A percentile compares a stretch with the other conserved stretches of the same genome.
Evolutionary conservation across 2,329 filamentous ascomycete genomes (phyloP).

Genomic region (Sclerotiophoma versabilis): DNA sequence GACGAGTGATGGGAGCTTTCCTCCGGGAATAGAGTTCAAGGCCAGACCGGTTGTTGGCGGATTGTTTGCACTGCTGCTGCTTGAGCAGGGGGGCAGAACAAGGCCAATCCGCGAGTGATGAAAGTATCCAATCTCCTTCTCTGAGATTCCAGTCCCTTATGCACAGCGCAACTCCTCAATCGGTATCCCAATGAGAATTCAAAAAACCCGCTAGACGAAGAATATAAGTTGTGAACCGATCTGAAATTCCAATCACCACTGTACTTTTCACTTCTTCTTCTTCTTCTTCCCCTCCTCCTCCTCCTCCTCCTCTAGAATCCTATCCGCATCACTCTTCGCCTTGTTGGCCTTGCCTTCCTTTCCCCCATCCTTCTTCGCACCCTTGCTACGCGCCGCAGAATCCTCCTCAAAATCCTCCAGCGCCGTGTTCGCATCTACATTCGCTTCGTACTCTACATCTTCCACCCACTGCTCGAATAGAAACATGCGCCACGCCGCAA

Average conservation of each 20-base stretch:
- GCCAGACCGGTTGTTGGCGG: slow-evolving; percentile 84
- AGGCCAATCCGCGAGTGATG: too few relatives aligned
- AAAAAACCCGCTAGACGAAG: too few relatives aligned
- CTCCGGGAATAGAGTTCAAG: slow-evolving; percentile 77
- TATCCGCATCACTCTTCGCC: slow-evolving; percentile 1
- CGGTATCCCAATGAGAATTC: too few relatives aligned
- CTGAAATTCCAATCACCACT: too few relatives aligned
- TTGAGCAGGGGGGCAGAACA: slow-evolving; percentile 78
- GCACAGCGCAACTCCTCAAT: too few relatives aligned
- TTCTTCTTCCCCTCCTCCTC: too few relatives aligned
- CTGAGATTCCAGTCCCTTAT: too few relatives aligned
- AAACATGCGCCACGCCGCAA: slow-evolving; percentile 27
- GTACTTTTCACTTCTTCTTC: slow-evolving; percentile 19
- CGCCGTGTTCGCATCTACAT: slow-evolving; percentile 40
- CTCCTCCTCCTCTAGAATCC: slow-evolving; percentile 13
- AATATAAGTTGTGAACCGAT: too few relatives aligned
- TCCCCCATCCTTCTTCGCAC: slow-evolving; percentile 3
- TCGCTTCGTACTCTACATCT: slow-evolving; percentile 39
- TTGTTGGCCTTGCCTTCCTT: too few relatives aligned
- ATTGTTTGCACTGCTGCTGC: slow-evolving; percentile 83
- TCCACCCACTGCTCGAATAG: slow-evolving; percentile 33
- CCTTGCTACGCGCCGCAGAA: not conserved
- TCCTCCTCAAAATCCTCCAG: slow-evolving; percentile 32
- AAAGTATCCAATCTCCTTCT: too few relatives aligned
- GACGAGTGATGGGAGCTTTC: slow-evolving; percentile 78